phyloP scores from a whole-genome alignment of 371 early-diverging fungal genomes.

The Nosema bombycis region DNA sequence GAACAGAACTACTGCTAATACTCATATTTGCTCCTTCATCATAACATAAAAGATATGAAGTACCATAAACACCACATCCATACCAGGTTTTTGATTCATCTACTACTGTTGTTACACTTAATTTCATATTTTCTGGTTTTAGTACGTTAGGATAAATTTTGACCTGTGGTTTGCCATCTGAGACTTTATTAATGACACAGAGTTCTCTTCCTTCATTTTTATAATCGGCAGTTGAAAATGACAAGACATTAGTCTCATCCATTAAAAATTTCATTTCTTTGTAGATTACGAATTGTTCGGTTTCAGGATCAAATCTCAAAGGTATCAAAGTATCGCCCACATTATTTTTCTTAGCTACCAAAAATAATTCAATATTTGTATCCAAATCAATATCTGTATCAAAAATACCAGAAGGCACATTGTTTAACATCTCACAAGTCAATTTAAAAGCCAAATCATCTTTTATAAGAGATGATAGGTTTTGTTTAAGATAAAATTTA shows the following conservation, averaged over 20 bases:
- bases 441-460: not conserved
- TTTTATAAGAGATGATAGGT: not conserved
- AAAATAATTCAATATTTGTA: conserved; percentile 28
- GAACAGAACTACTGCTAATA: conserved; percentile 36
- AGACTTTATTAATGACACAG: conserved; percentile 20
- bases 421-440: not conserved
- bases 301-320: conserved; percentile 2
- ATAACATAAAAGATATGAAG: conserved; percentile 49
- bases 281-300: conserved; percentile 5
- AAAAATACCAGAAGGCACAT: conserved; percentile 38
- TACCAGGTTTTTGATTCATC: not conserved
- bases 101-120: conserved; percentile 46
- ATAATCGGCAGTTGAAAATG: conserved; percentile 35
- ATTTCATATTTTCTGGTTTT: conserved; percentile 49
- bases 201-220: conserved; percentile 36
- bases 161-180: conserved; percentile 10
- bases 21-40: conserved; percentile 45
- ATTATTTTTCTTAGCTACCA: conserved; percentile 14
- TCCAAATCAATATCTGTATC: conserved; percentile 32
- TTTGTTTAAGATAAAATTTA: not conserved
- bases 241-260: conserved; percentile 20
- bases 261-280: conserved; percentile 4
- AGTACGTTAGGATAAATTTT: conserved; percentile 35
- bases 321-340: not conserved
- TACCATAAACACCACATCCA: conserved; percentile 44